Evolutionary conservation across 1,284 basidiomycete species (phyloP), one percentile per base, ranked within the genome.

Genomic region (Fereydounia khargensis): DNA sequence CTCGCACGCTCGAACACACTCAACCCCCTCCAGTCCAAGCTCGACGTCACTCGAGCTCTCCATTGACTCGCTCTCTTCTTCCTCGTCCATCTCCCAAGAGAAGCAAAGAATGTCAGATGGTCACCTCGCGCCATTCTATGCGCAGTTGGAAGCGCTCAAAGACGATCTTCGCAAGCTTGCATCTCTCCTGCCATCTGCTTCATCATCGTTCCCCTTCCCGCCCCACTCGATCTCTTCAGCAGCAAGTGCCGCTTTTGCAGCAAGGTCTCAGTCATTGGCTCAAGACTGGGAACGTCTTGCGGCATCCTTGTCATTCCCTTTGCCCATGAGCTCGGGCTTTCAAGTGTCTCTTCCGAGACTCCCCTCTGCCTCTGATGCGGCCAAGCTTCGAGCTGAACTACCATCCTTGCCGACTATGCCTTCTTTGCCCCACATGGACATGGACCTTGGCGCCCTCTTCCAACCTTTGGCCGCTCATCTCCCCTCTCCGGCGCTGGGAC

Each of bases 61-160:
- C 27, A 28, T 5, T 17, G n/a, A n/a, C n/a, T n/a, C n/a, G n/a
- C n/a, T n/a, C n/a, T n/a, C n/a, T n/a, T n/a, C n/a, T n/a, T n/a
- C n/a, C n/a, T n/a, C n/a, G n/a, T n/a, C n/a, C n/a, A n/a, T n/a
- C n/a, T n/a, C n/a, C n/a, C n/a, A n/a, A n/a, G n/a, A n/a, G n/a
- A n/a, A n/a, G n/a, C n/a, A n/a, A n/a, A n/a, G n/a, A n/a, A n/a
- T n/a, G n/a, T n/a, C 17, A 28, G 49, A 55, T 18, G 24, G 52
- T 6, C 51, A 54, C 17, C 35, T 54, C 1, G 56, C 55, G 8
- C 40, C 47, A 22, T 63, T 70, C 37, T 59, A 57, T 24, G 46
- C 61, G n/a, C 65, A 70, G 33, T 42, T 67, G 25, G 62, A 65
- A 18, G 67, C 58, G 1, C 42, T 70, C 30, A 55, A 52, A 16